These are phyloP conservation scores for Cadophora malorum DNA, from an alignment of 2,329 filamentous ascomycete genomes.

Conservation along the genomic window DNA sequence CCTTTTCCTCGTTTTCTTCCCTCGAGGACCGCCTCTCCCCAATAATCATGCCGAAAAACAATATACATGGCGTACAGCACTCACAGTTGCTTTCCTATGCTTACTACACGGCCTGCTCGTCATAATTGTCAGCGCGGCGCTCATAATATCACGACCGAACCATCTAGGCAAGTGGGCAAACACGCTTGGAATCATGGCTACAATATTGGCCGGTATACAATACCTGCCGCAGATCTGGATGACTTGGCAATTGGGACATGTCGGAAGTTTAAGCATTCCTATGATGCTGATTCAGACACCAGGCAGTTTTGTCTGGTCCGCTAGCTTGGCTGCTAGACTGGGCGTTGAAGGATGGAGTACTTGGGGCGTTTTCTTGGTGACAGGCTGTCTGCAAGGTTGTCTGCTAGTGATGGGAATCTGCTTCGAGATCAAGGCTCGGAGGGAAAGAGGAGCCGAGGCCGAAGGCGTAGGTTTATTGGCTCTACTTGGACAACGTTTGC, in stretches of 20 bases:
- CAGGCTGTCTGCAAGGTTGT: conserved; percentile 82
- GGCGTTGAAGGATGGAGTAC: conserved; percentile 90
- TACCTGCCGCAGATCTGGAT: conserved; percentile 96
- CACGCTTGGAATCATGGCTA: conserved; percentile 79
- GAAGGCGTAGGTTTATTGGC: conserved; percentile 26
- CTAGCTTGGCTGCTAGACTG: conserved; percentile 79
- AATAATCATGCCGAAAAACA: conserved; percentile 50
- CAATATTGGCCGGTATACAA: conserved; percentile 81
- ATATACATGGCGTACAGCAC: conserved; percentile 78
- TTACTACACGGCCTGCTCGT: conserved; percentile 77
- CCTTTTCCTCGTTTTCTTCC: conserved; percentile 95
- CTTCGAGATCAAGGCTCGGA: conserved; percentile 62
- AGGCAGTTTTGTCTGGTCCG: conserved; percentile 87
- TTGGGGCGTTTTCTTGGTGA: conserved; percentile 90
- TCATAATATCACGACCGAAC: conserved; percentile 67
- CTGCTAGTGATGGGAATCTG: conserved; percentile 81
- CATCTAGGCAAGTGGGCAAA: conserved; percentile 83
- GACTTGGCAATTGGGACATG: conserved; percentile 83
- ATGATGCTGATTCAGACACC: conserved; percentile 99
- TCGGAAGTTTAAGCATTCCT: conserved; percentile 89
- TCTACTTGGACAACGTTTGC: not conserved
- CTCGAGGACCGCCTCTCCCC: conserved; percentile 59
- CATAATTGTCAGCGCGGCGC: conserved; percentile 71
- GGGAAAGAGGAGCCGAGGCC: conserved; percentile 27
- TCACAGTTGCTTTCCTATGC: conserved; percentile 75